Conservation (phyloP, 2,329 filamentous ascomycete genomes). For the Aspergillus vadensis region DNA sequence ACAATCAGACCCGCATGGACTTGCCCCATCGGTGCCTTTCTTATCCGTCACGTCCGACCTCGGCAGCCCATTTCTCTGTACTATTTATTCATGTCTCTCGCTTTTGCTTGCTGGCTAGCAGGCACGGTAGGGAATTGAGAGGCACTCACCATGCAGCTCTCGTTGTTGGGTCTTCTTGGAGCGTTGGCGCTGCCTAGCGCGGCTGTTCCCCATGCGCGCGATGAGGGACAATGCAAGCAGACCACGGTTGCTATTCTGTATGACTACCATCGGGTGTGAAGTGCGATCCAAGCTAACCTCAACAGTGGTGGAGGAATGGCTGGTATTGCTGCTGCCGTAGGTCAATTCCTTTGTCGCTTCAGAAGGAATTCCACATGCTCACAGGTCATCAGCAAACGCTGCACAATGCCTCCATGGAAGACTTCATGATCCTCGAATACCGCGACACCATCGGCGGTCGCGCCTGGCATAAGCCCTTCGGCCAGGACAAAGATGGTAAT, state of each 20-base stretch:
- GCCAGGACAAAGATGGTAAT: conserved; percentile 52
- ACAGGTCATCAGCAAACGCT: conserved; percentile 52
- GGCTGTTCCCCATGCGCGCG: conserved; percentile 20
- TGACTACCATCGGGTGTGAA: neutral
- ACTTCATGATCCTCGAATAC: conserved; percentile 68
- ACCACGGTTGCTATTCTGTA: conserved; percentile 37
- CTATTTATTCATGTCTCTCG: neutral
- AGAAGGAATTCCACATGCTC: neutral
- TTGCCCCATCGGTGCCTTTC: conserved; percentile 1
- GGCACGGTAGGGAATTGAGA: too few species aligned
- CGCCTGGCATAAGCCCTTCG: conserved; percentile 59
- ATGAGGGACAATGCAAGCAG: conserved; percentile 28
- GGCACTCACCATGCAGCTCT: neutral
- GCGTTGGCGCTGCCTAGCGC: conserved; percentile 6
- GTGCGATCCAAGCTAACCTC: neutral
- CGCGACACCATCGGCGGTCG: conserved; percentile 65
- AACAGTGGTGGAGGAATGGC: conserved; percentile 59
- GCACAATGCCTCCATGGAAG: conserved; percentile 59
- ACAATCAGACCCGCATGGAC: conserved; percentile 1
- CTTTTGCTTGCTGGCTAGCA: neutral
- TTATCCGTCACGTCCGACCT: neutral
- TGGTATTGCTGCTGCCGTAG: conserved; percentile 62
- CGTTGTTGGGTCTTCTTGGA: neutral
- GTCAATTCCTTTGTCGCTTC: conserved; percentile 6
- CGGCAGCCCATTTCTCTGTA: neutral